Base-by-base conservation (phyloP, 108 stramenopile species). In the Nitzschia sp. region DNA sequence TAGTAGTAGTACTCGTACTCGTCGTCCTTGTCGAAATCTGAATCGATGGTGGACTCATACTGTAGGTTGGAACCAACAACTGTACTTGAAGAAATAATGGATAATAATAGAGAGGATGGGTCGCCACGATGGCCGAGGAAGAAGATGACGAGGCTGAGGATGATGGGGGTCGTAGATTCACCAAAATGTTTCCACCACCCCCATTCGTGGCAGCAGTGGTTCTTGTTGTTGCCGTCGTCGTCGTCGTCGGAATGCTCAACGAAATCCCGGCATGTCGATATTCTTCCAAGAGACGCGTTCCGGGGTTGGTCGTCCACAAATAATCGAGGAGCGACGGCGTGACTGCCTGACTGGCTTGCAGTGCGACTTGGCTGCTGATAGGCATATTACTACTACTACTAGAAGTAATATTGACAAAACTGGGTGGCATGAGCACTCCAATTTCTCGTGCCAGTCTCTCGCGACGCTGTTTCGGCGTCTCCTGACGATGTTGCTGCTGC, bases 391-490 rank as follows among this genome's bases (percentile, higher is more conserved):
- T 22, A 29, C 13, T 23, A n/a, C 29, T 19, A n/a, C n/a, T n/a
- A n/a, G n/a, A n/a, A 19, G 53, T 0, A 35, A 36, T 45, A 29
- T 45, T 60, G 13, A 73, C 44, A 46, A 73, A 73, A 19, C 35
- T 53, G 0, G 72, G 72, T 1, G 72, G 72, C 48, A 73, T 44
- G 31, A 73, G 33, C 0, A 73, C 64, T 5, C 72, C 72, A 60
- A 38, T 59, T 35, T 58, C 21, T 31, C 52, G 36, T 1, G 32
- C 23, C 1, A 66, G 30, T 25, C 54, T 36, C 19, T 50, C 23
- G 3, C 48, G 62, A 0, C 63, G 72, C 15, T 58, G 32, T 66
- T 73, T 57, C 2, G 30, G 32, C 36, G 60, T 44, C 44, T 71
- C 59, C 25, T 56, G 27, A 2, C 0, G 4, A n/a, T 19, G 21